Evolutionary conservation across 176 grass and related monocot genomes (phyloP).

Genomic region (Carex pumila): DNA sequence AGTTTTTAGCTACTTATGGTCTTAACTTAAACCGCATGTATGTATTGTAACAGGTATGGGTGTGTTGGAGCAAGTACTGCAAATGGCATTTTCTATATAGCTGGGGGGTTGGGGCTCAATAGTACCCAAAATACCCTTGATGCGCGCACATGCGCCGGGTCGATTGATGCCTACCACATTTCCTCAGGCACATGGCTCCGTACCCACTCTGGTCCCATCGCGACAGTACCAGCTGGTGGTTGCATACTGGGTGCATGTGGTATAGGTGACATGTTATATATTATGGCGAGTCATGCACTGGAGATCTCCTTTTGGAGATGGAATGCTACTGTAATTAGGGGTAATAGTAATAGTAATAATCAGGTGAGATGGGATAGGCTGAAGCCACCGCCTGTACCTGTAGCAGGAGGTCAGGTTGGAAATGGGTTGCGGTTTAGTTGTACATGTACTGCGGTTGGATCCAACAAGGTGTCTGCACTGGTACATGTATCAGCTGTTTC

Average conservation of each 20-base stretch:
- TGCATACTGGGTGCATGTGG: slow-evolving; percentile 78
- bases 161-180: slow-evolving; percentile 67
- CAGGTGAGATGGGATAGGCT: slow-evolving; percentile 49
- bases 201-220: slow-evolving; percentile 4
- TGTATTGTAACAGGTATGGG: slow-evolving; percentile 39
- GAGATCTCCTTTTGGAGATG: slow-evolving; percentile 82
- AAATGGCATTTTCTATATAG: slow-evolving; percentile 68
- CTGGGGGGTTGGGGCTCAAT: slow-evolving; percentile 49
- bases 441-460: slow-evolving; percentile 50
- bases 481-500: slow-evolving; percentile 38
- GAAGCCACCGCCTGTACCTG: slow-evolving; percentile 46
- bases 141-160: slow-evolving; percentile 60
- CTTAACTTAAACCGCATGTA: too few species aligned
- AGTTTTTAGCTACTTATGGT: background rate
- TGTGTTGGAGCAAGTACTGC: slow-evolving; percentile 46
- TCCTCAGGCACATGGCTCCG: slow-evolving; percentile 49
- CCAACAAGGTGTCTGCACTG: slow-evolving; percentile 42
- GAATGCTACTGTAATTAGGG: slow-evolving; percentile 10
- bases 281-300: slow-evolving; percentile 71
- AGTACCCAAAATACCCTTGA: slow-evolving; percentile 24
- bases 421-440: slow-evolving; percentile 58
- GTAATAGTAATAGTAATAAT: background rate
- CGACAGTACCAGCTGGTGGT: slow-evolving; percentile 53
- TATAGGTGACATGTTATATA: slow-evolving; percentile 51
- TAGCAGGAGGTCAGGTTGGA: slow-evolving; percentile 23